These are phyloP conservation scores for Metarhizium album DNA, from an alignment of 2,329 filamentous ascomycete genomes.

Conservation along the genomic window DNA sequence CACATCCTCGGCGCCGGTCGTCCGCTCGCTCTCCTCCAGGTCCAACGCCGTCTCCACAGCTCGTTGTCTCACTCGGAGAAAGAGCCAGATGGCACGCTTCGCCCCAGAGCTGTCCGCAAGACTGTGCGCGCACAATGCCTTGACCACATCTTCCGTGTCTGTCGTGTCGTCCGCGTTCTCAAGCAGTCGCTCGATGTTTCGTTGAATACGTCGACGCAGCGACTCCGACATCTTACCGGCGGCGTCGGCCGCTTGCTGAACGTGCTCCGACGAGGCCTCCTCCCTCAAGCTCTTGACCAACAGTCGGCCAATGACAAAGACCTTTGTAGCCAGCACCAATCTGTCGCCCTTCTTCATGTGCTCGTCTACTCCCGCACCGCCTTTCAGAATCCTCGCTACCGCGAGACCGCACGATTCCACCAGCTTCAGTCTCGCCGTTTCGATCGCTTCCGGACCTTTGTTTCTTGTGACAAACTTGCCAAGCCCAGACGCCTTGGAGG, in stretches of 20 bases:
- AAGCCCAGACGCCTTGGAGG: slow-evolving; percentile 51
- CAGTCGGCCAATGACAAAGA: slow-evolving; percentile 64
- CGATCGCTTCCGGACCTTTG: slow-evolving; percentile 16
- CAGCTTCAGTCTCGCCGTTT: slow-evolving; percentile 35
- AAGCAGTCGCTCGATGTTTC: slow-evolving; percentile 59
- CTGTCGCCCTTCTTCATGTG: slow-evolving; percentile 32
- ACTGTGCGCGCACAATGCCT: slow-evolving; percentile 72
- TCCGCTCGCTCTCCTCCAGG: slow-evolving; percentile 30
- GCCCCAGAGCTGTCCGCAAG: slow-evolving; percentile 71
- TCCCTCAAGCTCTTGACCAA: slow-evolving; percentile 63
- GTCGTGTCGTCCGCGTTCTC: slow-evolving; percentile 45
- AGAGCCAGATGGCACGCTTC: slow-evolving; percentile 67
- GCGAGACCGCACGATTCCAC: slow-evolving; percentile 41
- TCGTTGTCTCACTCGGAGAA: slow-evolving; percentile 61
- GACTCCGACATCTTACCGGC: slow-evolving; percentile 52
- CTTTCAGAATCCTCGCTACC: slow-evolving; percentile 37
- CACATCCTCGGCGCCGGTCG: slow-evolving; percentile 36
- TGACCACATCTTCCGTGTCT: slow-evolving; percentile 47
- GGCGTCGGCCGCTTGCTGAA: slow-evolving; percentile 38
- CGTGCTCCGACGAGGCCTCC: slow-evolving; percentile 20
- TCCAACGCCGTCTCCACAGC: slow-evolving; percentile 56
- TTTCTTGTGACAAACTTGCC: slow-evolving; percentile 29
- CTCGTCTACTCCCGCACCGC: slow-evolving; percentile 20
- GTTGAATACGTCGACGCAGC: slow-evolving; percentile 52
- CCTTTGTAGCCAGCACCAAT: slow-evolving; percentile 53